These are phyloP conservation scores for Thozetella sp. DNA, from an alignment of 495 filamentous ascomycete genomes.

Conservation along the genomic window DNA sequence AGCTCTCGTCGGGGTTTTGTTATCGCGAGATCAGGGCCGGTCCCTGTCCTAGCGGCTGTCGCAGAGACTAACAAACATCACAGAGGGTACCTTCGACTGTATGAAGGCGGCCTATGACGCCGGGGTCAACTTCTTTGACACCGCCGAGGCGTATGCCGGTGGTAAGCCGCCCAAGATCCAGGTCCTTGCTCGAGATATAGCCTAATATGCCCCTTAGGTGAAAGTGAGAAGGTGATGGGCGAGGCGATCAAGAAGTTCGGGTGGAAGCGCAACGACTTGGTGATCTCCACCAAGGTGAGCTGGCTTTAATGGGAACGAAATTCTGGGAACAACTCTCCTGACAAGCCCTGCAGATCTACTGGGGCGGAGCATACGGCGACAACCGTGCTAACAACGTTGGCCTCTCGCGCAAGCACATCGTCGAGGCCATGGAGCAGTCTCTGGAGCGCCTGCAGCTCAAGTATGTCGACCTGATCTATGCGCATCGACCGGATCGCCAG, in stretches of 20 bases:
- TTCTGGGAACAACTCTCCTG: too few species aligned
- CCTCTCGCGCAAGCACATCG: conserved; percentile 69
- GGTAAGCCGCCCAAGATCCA: conserved; percentile 6
- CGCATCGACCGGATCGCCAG: conserved; percentile 71
- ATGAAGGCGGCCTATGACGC: conserved; percentile 71
- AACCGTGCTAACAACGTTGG: conserved; percentile 54
- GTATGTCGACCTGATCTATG: conserved; percentile 74
- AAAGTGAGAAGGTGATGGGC: conserved; percentile 61
- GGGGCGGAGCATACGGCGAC: conserved; percentile 60
- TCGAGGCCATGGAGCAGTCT: conserved; percentile 53
- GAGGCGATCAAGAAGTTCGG: conserved; percentile 55
- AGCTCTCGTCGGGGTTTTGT: too few species aligned
- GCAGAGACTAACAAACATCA: background rate
- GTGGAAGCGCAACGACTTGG: conserved; percentile 70
- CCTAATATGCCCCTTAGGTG: conserved; percentile 38
- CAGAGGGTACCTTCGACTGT: conserved; percentile 51
- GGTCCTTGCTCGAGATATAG: background rate
- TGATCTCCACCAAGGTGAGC: conserved; percentile 72
- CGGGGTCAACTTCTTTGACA: conserved; percentile 63
- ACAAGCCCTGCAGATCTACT: conserved; percentile 37
- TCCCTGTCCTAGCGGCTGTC: conserved; percentile 29
- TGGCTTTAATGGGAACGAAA: too few species aligned
- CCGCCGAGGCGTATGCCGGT: conserved; percentile 40
- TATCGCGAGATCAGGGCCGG: too few species aligned
- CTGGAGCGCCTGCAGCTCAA: conserved; percentile 65